These are phyloP conservation scores for Candida berthetii DNA, from an alignment of 805 yeast species.

Conservation along the genomic window DNA sequence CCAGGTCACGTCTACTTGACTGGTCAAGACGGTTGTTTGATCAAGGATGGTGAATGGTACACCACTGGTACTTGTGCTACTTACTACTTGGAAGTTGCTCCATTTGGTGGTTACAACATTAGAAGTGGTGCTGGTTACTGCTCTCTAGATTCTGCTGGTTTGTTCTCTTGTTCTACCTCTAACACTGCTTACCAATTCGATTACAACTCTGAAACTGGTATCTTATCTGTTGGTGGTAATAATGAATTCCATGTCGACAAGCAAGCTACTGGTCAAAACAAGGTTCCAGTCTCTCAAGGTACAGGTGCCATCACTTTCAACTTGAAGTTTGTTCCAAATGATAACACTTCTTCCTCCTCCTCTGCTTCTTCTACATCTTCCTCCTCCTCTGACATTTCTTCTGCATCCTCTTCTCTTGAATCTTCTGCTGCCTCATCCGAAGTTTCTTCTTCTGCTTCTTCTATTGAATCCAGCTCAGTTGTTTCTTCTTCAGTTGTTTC, in stretches of 20 bases:
- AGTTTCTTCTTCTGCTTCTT: not conserved
- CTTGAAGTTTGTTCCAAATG: not conserved
- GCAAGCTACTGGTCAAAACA: not conserved
- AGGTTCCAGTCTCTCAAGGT: not conserved
- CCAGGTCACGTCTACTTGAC: conserved; percentile 44
- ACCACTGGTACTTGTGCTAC: conserved; percentile 80
- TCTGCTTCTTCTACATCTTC: not conserved
- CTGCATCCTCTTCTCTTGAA: not conserved
- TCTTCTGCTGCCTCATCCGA: not conserved
- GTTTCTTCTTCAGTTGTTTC: not conserved
- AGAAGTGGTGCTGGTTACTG: conserved; percentile 69
- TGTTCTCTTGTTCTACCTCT: not conserved
- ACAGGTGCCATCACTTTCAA: not conserved
- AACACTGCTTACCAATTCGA: not conserved
- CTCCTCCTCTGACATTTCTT: not conserved
- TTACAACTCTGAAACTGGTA: not conserved
- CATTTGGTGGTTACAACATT: conserved; percentile 66
- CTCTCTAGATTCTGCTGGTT: conserved; percentile 27
- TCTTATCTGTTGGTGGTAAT: not conserved
- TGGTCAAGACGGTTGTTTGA: conserved; percentile 66
- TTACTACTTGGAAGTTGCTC: conserved; percentile 47
- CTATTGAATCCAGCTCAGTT: no score
- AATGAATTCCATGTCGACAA: not conserved
- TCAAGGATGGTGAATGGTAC: conserved; percentile 84
- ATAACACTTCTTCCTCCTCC: not conserved